phyloP scores from a whole-genome alignment of 352 stramenopile species.

The Bremia lactucae region DNA sequence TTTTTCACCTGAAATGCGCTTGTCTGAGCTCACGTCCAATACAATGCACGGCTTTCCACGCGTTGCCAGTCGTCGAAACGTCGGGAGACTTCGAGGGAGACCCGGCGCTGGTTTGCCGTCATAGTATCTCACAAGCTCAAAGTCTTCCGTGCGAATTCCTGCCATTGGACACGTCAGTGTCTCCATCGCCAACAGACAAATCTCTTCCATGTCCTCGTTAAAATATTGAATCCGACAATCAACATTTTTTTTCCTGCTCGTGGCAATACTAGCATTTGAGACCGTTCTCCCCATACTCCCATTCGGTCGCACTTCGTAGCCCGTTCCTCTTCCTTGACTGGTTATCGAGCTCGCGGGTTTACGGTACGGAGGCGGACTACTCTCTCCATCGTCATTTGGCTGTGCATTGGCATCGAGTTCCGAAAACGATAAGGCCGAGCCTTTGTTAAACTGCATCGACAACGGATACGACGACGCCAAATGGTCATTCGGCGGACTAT shows the following conservation, averaged over 20 bases:
- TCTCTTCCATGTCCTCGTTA: conserved; percentile 84
- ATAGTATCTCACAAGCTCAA: conserved; percentile 80
- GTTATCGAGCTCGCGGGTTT: conserved; percentile 13
- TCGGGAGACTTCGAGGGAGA: conserved; percentile 68
- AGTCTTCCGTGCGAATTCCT: conserved; percentile 79
- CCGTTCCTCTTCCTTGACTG: conserved; percentile 22
- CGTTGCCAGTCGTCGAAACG: conserved; percentile 75
- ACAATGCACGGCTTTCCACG: conserved; percentile 85
- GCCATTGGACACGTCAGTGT: conserved; percentile 79
- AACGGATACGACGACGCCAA: conserved; percentile 15
- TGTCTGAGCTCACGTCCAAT: conserved; percentile 77
- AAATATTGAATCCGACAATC: conserved; percentile 70
- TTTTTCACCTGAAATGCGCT: conserved; percentile 83
- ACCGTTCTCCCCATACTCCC: conserved; percentile 23
- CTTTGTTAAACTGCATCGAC: conserved; percentile 19
- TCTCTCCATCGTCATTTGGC: conserved; percentile 19
- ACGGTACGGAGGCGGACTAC: conserved; percentile 16
- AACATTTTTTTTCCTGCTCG: conserved; percentile 28
- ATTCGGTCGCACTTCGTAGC: conserved; percentile 18
- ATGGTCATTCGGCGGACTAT: conserved; percentile 29
- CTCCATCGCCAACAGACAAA: conserved; percentile 83
- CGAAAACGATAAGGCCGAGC: conserved; percentile 30
- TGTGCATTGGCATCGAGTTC: conserved; percentile 35
- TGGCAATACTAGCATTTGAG: conserved; percentile 24
- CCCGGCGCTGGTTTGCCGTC: conserved; percentile 37